Evolutionary conservation across 306 rosid species (phyloP), one percentile per base, ranked within the genome.

Genomic region (Cyamopsis tetragonoloba): DNA sequence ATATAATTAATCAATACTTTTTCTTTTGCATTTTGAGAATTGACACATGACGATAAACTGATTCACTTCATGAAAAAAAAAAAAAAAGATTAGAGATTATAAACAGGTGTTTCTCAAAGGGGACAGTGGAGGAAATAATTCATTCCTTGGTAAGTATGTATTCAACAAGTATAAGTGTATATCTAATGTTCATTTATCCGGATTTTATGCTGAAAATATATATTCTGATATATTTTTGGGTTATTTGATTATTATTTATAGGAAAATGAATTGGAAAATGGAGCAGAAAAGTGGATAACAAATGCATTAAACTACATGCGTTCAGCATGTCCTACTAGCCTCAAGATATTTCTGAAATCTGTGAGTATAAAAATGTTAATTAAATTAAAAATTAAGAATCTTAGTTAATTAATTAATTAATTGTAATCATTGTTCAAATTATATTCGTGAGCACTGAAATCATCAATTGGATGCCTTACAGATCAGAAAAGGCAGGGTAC

Each of bases 31-130:
- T 17, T 13, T 3, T 15, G 7, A 31, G 26, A 27, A 26, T 42
- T 62, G 19, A 12, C 10, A 61, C 34, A 2, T 17, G 18, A 12
- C 1, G 8, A 7, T 8, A 0, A 0, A 2, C n/a, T 11, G 14
- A 51, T 13, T 7, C 4, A 26, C 3, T 48, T 47, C 7, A 18
- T 6, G 1, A 0, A 2, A 37, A 30, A 28, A 63, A 30, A 28
- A 63, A 18, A 8, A 12, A 23, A 15, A 76, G 81, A 62, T 28
- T 70, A n/a, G 34, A 64, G 49, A 14, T 42, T 19, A 77, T 71
- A 18, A 63, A 71, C 74, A 38, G 9, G 41, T 72, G 71, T 51
- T 78, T 78, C 66, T 78, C 82, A 5, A 66, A 59, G 58, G 66
- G 15, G 13, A 65, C 74, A 0, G 78, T 72, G 11, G 82, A 78